These are phyloP conservation scores for Cornus florida DNA, from an alignment of 148 eudicot species.

Conservation along the genomic window DNA sequence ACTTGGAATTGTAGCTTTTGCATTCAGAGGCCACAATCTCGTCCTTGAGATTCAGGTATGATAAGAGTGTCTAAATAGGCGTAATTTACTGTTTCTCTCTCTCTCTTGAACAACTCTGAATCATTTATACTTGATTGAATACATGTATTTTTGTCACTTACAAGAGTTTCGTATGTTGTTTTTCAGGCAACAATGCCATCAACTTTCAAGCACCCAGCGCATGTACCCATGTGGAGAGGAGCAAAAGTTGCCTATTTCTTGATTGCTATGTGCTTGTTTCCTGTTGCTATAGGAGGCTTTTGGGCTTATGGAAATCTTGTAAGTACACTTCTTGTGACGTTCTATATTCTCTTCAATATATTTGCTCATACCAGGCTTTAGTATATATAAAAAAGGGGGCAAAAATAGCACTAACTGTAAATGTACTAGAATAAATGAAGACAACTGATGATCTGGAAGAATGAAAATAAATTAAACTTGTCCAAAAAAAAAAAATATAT, in stretches of 20 bases:
- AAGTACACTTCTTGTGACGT: constrained; percentile 24
- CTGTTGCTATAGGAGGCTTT: constrained; percentile 92
- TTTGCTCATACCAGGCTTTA: not conserved
- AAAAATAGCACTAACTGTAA: too few species aligned
- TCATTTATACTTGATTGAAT: not conserved
- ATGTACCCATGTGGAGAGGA: constrained; percentile 99
- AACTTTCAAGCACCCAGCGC: constrained; percentile 95
- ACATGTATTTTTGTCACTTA: not conserved
- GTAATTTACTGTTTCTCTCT: not conserved
- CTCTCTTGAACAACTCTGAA: not conserved
- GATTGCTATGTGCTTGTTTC: constrained; percentile 91
- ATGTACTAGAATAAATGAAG: not conserved
- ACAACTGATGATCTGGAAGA: not conserved
- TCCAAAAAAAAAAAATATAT: too few species aligned
- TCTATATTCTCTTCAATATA: not conserved
- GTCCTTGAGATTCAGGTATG: constrained; percentile 94
- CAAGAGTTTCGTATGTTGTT: not conserved
- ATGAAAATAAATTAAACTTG: too few species aligned
- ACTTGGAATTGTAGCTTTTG: constrained; percentile 93
- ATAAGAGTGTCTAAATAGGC: not conserved
- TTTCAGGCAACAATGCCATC: constrained; percentile 97
- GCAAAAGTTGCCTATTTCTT: constrained; percentile 93
- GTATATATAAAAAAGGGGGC: too few species aligned
- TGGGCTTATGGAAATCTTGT: constrained; percentile 99
- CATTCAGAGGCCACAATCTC: constrained; percentile 92